Evolutionary conservation across 2,329 filamentous ascomycete genomes (phyloP).

Genomic region (Chalaropsis thielavioides): DNA sequence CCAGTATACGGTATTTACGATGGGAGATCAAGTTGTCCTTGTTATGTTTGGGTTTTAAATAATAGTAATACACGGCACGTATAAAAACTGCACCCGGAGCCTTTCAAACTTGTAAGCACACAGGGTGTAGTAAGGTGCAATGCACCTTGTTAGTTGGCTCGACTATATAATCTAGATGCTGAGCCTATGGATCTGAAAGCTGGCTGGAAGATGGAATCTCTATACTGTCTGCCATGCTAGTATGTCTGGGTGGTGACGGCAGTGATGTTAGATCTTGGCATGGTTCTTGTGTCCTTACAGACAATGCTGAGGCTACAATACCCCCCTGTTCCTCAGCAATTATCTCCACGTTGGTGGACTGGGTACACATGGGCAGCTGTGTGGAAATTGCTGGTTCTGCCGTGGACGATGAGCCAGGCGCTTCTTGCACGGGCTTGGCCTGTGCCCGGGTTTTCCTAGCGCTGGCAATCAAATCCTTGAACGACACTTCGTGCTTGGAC

Average conservation of each 20-base stretch:
- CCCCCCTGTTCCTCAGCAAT: not conserved
- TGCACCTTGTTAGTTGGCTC: not conserved
- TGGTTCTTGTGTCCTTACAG: not conserved
- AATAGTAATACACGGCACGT: not conserved
- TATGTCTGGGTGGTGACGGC: not conserved
- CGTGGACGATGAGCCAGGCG: not conserved
- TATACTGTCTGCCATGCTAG: not conserved
- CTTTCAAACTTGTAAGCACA: too few species aligned
- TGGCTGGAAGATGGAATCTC: slow-evolving; percentile 9
- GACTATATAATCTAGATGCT: not conserved
- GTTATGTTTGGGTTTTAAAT: not conserved
- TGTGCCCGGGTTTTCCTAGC: slow-evolving; percentile 43
- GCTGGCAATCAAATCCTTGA: slow-evolving; percentile 63
- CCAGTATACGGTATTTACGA: not conserved
- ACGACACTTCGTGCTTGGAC: slow-evolving; percentile 55
- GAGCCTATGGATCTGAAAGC: not conserved
- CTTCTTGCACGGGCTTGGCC: slow-evolving; percentile 18
- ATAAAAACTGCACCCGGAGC: not conserved
- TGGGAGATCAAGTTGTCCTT: not conserved
- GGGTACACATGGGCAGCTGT: not conserved
- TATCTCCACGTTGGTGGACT: not conserved
- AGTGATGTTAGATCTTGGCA: not conserved
- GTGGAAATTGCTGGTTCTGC: not conserved
- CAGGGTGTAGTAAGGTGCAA: not conserved
- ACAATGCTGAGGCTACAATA: not conserved